These are phyloP conservation scores for Xerocomus cyaneibrunnescens DNA, from an alignment of 1,284 basidiomycete species.

Conservation along the genomic window DNA sequence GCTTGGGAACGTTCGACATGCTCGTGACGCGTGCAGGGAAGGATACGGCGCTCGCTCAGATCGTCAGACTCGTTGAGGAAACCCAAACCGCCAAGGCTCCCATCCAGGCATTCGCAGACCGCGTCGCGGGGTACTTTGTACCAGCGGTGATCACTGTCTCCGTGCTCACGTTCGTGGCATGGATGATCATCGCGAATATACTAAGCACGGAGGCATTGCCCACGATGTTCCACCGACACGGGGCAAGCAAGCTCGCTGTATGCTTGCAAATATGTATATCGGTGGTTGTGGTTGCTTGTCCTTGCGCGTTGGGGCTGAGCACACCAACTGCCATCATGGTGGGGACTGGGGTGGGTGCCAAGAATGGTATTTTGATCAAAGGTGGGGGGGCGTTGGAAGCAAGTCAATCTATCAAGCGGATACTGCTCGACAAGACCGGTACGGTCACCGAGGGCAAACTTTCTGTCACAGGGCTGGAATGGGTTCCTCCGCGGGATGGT, in stretches of 20 bases:
- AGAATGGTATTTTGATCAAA: conserved; percentile 98
- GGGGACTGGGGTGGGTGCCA: conserved; percentile 95
- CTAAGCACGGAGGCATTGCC: conserved; percentile 67
- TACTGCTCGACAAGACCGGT: conserved; percentile 97
- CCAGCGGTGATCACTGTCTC: conserved; percentile 88
- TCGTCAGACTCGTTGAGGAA: conserved; percentile 95
- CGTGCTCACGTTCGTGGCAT: conserved; percentile 77
- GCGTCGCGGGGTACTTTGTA: conserved; percentile 93
- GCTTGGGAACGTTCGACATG: conserved; percentile 95
- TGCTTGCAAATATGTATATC: conserved; percentile 98
- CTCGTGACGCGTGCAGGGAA: conserved; percentile 92
- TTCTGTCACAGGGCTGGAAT: conserved; percentile 69
- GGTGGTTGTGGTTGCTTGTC: conserved; percentile 97
- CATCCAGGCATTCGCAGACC: conserved; percentile 96
- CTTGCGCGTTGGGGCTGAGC: conserved; percentile 93
- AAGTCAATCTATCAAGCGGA: conserved; percentile 75
- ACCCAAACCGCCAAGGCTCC: conserved; percentile 98
- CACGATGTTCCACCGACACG: conserved; percentile 79
- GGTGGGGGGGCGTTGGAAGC: conserved; percentile 94
- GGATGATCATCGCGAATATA: conserved; percentile 80
- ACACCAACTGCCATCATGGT: conserved; percentile 99
- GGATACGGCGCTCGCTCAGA: conserved; percentile 94
- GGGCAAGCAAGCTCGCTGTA: conserved; percentile 84
- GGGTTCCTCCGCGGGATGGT: conserved; percentile 56
- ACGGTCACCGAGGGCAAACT: conserved; percentile 92